Evolutionary conservation across 257 asterid species (phyloP).

Genomic region (Solanum sitiens): DNA sequence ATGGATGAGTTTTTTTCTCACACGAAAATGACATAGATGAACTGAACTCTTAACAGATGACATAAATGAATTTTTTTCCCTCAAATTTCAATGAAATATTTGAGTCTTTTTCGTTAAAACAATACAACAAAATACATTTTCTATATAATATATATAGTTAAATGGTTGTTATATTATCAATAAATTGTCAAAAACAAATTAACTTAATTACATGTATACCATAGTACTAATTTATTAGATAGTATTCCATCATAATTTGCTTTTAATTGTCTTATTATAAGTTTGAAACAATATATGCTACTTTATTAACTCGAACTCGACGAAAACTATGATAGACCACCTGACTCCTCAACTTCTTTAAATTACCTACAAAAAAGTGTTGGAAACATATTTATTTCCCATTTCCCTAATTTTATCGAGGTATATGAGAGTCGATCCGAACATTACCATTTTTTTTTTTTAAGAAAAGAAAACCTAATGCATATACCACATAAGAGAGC

Average conservation of each 20-base stretch:
- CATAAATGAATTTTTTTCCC: rapidly evolving
- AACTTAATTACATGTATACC: neutral
- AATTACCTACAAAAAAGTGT: too few species aligned
- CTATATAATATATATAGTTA: too few species aligned
- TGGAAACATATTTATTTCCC: neutral
- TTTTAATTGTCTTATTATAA: too few species aligned
- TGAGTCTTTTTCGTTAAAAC: too few species aligned
- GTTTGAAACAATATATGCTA: too few species aligned
- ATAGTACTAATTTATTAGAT: too few species aligned
- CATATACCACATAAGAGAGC: neutral
- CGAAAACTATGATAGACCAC: rapidly evolving
- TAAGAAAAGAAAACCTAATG: neutral
- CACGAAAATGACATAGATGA: neutral
- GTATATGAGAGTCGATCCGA: neutral
- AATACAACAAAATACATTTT: neutral
- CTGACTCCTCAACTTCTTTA: too few species aligned
- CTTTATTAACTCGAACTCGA: neutral
- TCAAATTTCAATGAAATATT: too few species aligned
- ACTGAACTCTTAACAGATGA: too few species aligned
- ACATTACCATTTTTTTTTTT: neutral
- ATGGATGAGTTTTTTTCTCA: neutral
- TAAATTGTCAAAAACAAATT: neutral
- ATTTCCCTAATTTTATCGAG: neutral
- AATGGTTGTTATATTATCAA: too few species aligned
- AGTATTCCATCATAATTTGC: neutral